Conservation (phyloP, 805 yeast species). For the Lipomyces yamadae region DNA sequence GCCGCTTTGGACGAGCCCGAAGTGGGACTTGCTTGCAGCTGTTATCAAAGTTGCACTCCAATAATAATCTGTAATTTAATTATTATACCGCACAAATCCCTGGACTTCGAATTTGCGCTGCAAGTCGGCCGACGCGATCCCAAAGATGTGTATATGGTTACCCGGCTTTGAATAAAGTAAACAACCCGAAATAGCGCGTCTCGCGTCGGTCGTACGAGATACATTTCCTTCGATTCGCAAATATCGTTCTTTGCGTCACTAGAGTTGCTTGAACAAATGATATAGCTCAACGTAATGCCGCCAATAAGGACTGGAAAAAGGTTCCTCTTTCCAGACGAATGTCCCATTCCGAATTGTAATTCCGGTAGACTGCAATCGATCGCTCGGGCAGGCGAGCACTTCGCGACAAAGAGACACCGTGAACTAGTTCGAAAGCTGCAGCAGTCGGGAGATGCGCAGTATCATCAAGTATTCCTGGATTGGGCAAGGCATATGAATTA, state of each 20-base stretch:
- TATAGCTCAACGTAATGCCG: neutral
- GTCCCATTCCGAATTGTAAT: conserved; percentile 5
- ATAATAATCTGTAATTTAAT: too few species aligned
- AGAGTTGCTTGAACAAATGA: neutral
- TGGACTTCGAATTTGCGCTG: too few species aligned
- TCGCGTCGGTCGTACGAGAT: too few species aligned
- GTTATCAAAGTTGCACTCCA: too few species aligned
- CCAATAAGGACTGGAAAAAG: conserved; percentile 4
- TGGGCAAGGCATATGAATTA: conserved; percentile 6
- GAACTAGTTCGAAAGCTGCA: conserved; percentile 8
- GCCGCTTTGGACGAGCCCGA: too few species aligned
- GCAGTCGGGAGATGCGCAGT: neutral
- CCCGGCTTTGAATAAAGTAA: too few species aligned
- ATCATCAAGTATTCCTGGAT: neutral
- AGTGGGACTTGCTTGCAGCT: too few species aligned
- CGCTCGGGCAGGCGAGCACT: conserved; percentile 1
- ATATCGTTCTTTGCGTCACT: neutral
- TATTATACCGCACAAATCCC: too few species aligned
- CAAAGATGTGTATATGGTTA: too few species aligned
- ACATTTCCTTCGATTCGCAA: neutral
- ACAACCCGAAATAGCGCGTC: too few species aligned
- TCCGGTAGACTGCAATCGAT: conserved; percentile 10
- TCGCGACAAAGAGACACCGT: conserved; percentile 9
- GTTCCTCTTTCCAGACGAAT: conserved; percentile 4
- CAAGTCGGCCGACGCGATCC: too few species aligned